These are phyloP conservation scores for Candida stauntonica DNA, from an alignment of 805 yeast species.

Conservation along the genomic window DNA sequence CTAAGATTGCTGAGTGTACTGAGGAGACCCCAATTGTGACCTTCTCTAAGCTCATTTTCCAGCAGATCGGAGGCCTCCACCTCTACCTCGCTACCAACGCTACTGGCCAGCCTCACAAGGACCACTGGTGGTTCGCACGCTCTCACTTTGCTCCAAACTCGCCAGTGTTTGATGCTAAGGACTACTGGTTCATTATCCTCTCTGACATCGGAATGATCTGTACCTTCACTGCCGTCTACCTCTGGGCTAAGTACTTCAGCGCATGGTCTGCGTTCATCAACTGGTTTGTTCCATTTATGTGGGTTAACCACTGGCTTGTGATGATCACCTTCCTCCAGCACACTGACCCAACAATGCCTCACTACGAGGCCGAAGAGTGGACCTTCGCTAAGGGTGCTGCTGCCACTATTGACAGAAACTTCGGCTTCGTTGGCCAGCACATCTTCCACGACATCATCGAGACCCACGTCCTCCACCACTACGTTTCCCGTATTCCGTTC, in stretches of 20 bases:
- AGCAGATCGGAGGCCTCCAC: conserved; percentile 79
- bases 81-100: conserved; percentile 63
- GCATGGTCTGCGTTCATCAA: conserved; percentile 56
- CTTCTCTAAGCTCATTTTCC: conserved; percentile 49
- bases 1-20: conserved; percentile 39
- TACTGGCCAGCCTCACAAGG: conserved; percentile 66
- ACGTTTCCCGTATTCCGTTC: conserved; percentile 78
- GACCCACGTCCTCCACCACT: conserved; percentile 87
- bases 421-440: conserved; percentile 74
- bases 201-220: conserved; percentile 68
- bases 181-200: conserved; percentile 65
- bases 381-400: conserved; percentile 88
- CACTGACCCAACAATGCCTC: conserved; percentile 75
- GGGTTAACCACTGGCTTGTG: conserved; percentile 88
- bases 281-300: conserved; percentile 74
- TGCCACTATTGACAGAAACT: conserved; percentile 80
- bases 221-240: conserved; percentile 49
- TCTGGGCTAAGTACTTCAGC: conserved; percentile 61
- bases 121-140: conserved; percentile 41
- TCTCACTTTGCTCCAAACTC: conserved; percentile 73
- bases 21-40: conserved; percentile 76
- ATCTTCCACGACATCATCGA: conserved; percentile 87
- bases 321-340: conserved; percentile 84
- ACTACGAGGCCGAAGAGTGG: conserved; percentile 74
- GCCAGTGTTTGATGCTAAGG: conserved; percentile 69